These are phyloP conservation scores for Metschnikowia kunwiensis DNA, from an alignment of 805 yeast species.

Conservation along the genomic window DNA sequence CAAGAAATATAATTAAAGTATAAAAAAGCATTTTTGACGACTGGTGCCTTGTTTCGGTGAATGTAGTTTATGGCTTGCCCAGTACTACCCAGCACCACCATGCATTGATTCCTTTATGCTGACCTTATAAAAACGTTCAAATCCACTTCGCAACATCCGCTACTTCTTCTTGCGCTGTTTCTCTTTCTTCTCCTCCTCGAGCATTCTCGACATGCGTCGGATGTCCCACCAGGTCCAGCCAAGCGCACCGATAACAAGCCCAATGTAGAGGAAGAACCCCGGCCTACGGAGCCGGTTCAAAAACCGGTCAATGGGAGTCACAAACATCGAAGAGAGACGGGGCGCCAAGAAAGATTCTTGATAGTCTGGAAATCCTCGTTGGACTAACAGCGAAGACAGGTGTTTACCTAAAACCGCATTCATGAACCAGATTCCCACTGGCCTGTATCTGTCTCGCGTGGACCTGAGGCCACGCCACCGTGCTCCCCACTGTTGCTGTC, in stretches of 20 bases:
- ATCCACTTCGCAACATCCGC: no score
- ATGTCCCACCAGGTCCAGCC: conserved; percentile 21
- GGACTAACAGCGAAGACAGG: no score
- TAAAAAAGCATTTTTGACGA: no score
- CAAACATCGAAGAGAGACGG: conserved; percentile 14
- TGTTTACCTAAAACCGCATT: no score
- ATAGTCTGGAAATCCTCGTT: no score
- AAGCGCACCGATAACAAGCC: conserved; percentile 26
- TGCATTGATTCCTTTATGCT: no score
- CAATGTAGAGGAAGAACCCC: conserved; percentile 35
- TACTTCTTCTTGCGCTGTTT: conserved; percentile 3
- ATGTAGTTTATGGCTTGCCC: not conserved
- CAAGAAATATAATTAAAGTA: no score
- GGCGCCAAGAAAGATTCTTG: no score
- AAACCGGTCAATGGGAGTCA: conserved; percentile 29
- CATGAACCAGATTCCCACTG: no score
- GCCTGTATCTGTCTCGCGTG: not conserved
- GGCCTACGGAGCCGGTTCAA: conserved; percentile 31
- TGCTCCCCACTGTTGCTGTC: conserved; percentile 11
- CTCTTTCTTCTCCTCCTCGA: conserved; percentile 12
- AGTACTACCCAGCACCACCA: not conserved
- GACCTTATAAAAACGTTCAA: not conserved
- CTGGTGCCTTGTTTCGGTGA: no score
- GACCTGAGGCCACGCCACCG: no score
- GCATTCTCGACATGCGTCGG: conserved; percentile 15